Conservation (phyloP, 148 eudicot genomes). For the Rhododendron henanense region DNA sequence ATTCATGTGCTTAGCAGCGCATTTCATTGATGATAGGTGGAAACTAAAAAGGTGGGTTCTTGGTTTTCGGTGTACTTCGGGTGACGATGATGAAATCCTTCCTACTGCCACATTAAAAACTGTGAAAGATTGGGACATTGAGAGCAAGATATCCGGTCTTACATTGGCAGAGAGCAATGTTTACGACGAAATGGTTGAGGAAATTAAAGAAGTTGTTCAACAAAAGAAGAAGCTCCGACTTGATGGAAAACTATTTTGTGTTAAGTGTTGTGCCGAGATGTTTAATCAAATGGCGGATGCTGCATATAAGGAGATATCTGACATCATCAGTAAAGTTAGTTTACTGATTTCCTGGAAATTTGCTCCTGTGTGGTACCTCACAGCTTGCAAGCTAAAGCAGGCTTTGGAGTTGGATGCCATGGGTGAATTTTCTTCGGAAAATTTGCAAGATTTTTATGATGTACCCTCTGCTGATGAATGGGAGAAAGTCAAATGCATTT, state of each 20-base stretch:
- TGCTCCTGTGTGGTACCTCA: not conserved
- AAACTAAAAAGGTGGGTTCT: not conserved
- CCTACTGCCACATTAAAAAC: not conserved
- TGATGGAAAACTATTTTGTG: slow-evolving; percentile 26
- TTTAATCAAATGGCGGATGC: slow-evolving; percentile 9
- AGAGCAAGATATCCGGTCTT: not conserved
- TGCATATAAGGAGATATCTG: slow-evolving; percentile 13
- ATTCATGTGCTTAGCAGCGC: not conserved
- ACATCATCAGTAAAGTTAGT: slow-evolving; percentile 12
- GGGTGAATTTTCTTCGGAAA: not conserved
- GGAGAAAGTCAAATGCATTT: not conserved
- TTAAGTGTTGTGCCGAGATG: slow-evolving; percentile 12
- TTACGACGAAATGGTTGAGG: not conserved
- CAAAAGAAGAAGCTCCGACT: slow-evolving; percentile 10
- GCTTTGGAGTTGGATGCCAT: slow-evolving; percentile 12
- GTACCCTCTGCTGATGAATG: slow-evolving; percentile 1
- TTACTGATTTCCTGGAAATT: not conserved
- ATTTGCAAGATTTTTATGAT: not conserved
- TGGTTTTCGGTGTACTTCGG: not conserved
- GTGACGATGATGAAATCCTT: not conserved
- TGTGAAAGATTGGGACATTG: not conserved
- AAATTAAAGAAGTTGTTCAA: not conserved
- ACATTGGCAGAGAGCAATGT: slow-evolving; percentile 1
- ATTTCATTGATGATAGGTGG: not conserved
- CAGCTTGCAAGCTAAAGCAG: not conserved